phyloP scores from a whole-genome alignment of 495 filamentous ascomycete genomes.

The Ascodesmis nigricans region DNA sequence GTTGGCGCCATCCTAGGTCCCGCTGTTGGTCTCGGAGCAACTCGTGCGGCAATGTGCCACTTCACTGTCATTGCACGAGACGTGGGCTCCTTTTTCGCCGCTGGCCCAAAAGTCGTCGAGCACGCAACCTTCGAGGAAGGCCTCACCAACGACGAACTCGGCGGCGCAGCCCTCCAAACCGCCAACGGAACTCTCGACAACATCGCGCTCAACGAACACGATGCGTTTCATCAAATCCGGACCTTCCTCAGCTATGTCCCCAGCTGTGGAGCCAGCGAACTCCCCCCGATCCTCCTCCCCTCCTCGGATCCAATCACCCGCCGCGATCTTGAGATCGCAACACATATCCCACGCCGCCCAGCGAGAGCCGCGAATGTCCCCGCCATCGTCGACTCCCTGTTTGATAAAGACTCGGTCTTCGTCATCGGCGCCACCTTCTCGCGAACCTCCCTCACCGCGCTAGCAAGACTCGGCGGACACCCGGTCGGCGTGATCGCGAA shows the following conservation, averaged over 20 bases:
- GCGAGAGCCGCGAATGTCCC: too few species aligned
- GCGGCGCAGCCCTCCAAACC: conserved; percentile 37
- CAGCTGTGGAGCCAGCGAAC: conserved; percentile 33
- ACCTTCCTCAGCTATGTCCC: conserved; percentile 34
- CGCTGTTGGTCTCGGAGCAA: conserved; percentile 40
- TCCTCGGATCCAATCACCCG: too few species aligned
- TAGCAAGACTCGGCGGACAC: background rate
- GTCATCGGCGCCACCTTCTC: background rate
- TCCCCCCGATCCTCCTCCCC: too few species aligned
- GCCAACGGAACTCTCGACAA: conserved; percentile 47
- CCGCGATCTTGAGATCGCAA: too few species aligned
- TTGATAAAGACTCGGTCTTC: too few species aligned
- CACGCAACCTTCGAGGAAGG: conserved; percentile 39
- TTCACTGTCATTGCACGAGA: conserved; percentile 45
- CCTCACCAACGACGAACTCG: conserved; percentile 32
- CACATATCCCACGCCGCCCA: too few species aligned
- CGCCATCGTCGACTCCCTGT: too few species aligned
- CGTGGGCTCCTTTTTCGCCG: conserved; percentile 39
- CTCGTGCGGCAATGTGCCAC: conserved; percentile 36
- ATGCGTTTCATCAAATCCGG: too few species aligned
- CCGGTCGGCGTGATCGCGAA: background rate
- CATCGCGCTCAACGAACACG: conserved; percentile 34
- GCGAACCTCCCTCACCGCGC: background rate
- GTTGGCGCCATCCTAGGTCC: conserved; percentile 26
- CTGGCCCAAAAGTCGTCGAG: conserved; percentile 39